These are phyloP conservation scores for Ustulina deusta DNA, from an alignment of 2,329 filamentous ascomycete genomes.

Conservation along the genomic window DNA sequence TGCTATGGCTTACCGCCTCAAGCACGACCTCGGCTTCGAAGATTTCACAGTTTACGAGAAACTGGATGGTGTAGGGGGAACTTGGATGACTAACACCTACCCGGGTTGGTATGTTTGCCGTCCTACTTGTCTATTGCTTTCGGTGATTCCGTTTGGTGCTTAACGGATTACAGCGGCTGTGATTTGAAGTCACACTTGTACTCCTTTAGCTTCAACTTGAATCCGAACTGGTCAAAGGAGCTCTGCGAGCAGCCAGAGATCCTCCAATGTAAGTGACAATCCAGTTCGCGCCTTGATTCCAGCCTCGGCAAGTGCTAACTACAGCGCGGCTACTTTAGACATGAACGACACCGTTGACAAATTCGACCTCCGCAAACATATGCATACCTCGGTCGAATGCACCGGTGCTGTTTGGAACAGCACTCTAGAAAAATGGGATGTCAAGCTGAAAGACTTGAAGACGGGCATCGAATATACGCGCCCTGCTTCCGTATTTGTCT, in stretches of 20 bases:
- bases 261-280: neutral
- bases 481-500: slow-evolving; percentile 43
- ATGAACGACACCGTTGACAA: slow-evolving; percentile 37
- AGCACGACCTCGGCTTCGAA: slow-evolving; percentile 31
- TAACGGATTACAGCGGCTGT: neutral
- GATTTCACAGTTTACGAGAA: slow-evolving; percentile 40
- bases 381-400: slow-evolving; percentile 29
- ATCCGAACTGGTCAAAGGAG: slow-evolving; percentile 8
- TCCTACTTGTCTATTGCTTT: no score
- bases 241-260: slow-evolving; percentile 13
- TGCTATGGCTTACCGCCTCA: slow-evolving; percentile 32
- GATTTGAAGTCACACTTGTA: slow-evolving; percentile 2
- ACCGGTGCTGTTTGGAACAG: slow-evolving; percentile 44
- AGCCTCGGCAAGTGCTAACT: neutral
- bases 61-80: slow-evolving; percentile 31
- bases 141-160: no score
- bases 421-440: slow-evolving; percentile 38
- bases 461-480: slow-evolving; percentile 39
- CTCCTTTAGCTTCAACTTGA: slow-evolving; percentile 3
- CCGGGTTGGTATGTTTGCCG: slow-evolving; percentile 30
- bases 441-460: slow-evolving; percentile 27
- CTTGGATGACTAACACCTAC: slow-evolving; percentile 36
- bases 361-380: slow-evolving; percentile 33
- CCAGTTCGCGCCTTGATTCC: neutral
- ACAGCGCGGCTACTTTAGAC: slow-evolving; percentile 9